Conservation (phyloP, 768 basidiomycete genomes). For the Pleurotus sapidus region DNA sequence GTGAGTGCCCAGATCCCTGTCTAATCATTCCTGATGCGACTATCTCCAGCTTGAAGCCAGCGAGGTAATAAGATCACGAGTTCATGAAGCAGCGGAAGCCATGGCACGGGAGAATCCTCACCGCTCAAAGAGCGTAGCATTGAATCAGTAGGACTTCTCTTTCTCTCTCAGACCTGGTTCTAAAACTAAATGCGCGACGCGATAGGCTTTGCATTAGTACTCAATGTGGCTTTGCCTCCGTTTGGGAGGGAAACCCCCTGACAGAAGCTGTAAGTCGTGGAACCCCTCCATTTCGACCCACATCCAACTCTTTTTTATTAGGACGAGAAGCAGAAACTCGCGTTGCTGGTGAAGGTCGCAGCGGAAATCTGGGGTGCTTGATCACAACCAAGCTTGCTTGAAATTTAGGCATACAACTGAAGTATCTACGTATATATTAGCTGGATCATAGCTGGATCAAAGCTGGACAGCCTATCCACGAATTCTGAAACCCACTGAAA, state of each 20-base stretch:
- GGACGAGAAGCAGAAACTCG: constrained; percentile 49
- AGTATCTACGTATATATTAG: no score
- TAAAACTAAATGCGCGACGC: constrained; percentile 1
- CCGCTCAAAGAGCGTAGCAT: constrained; percentile 44
- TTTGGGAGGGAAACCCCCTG: constrained; percentile 56
- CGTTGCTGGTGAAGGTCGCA: constrained; percentile 40
- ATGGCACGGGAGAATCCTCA: constrained; percentile 39
- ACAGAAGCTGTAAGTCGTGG: constrained; percentile 38
- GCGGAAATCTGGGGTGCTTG: constrained; percentile 41
- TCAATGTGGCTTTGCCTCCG: constrained; percentile 64
- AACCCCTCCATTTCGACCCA: background rate
- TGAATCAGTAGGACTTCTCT: constrained; percentile 43
- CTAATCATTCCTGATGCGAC: background rate
- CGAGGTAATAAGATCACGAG: constrained; percentile 44
- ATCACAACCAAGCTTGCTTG: background rate
- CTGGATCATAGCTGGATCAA: no score
- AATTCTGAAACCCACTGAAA: background rate
- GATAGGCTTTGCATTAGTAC: constrained; percentile 52
- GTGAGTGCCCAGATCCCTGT: constrained; percentile 19
- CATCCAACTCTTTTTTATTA: constrained; percentile 14
- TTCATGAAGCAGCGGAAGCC: constrained; percentile 51
- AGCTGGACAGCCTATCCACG: no score
- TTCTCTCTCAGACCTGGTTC: constrained; percentile 1
- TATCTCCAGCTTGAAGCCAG: constrained; percentile 43
- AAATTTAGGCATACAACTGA: no score